Conservation (phyloP, 768 basidiomycete species). For the Naematelia aurantialba region DNA sequence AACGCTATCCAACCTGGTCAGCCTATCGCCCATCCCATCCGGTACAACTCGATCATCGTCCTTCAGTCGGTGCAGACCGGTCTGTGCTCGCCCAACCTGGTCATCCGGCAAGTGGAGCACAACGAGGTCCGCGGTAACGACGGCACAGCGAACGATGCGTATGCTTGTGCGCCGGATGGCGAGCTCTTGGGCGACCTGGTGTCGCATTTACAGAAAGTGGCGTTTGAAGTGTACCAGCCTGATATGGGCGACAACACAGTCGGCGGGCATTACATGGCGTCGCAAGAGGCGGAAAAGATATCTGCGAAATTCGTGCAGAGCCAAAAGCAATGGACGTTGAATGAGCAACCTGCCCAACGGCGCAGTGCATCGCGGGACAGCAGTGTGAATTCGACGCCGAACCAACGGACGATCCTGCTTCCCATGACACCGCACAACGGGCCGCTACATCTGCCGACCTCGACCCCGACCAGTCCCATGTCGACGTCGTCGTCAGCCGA, state of each 20-base stretch:
- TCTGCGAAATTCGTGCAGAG: constrained; percentile 17
- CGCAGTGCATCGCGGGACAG: constrained; percentile 20
- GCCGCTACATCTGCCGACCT: constrained; percentile 17
- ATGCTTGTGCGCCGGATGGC: constrained; percentile 55
- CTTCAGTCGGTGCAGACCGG: constrained; percentile 91
- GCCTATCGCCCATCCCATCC: constrained; percentile 80
- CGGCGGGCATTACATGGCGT: constrained; percentile 6
- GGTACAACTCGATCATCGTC: constrained; percentile 95
- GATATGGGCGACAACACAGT: not conserved
- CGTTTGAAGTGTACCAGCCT: constrained; percentile 43
- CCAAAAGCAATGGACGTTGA: constrained; percentile 28
- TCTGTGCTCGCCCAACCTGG: constrained; percentile 84
- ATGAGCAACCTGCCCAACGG: constrained; percentile 10
- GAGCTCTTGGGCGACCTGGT: constrained; percentile 92
- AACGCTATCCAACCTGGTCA: constrained; percentile 74
- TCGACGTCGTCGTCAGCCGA: constrained; percentile 28
- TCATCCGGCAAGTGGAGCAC: constrained; percentile 90
- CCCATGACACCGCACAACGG: constrained; percentile 44
- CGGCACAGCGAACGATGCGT: constrained; percentile 63
- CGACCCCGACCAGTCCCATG: constrained; percentile 36
- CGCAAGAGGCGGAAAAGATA: constrained; percentile 27
- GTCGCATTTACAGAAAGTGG: constrained; percentile 88
- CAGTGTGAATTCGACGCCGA: constrained; percentile 33
- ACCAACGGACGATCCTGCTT: constrained; percentile 30
- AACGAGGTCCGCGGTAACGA: constrained; percentile 87